Evolutionary conservation across 2,329 filamentous ascomycete genomes (phyloP).

Genomic region (Magnaporthiopsis poae): DNA sequence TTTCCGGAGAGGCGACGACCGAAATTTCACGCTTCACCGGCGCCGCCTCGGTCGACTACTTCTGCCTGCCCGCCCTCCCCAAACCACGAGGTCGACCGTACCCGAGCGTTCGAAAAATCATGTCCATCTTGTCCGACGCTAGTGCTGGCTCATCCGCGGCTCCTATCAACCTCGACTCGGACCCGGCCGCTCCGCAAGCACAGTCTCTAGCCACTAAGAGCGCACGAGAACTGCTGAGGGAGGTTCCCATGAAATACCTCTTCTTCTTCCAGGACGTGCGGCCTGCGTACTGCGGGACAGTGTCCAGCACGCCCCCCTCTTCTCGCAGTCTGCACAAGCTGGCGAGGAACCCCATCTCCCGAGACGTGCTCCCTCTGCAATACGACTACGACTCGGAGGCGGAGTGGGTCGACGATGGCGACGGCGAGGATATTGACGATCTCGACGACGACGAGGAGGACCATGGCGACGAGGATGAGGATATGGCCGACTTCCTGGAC

Average conservation of each 20-base stretch:
- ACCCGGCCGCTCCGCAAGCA: neutral
- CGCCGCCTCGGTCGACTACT: constrained; percentile 30
- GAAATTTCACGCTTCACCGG: constrained; percentile 26
- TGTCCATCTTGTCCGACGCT: constrained; percentile 28
- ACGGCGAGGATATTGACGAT: constrained; percentile 59
- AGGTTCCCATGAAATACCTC: constrained; percentile 54
- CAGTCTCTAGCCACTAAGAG: constrained; percentile 15
- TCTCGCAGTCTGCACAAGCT: constrained; percentile 40
- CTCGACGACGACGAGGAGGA: constrained; percentile 63
- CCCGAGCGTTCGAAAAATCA: constrained; percentile 50
- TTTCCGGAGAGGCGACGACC: constrained; percentile 37
- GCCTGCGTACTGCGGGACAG: constrained; percentile 63
- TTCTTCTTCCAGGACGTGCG: constrained; percentile 56
- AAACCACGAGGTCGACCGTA: constrained; percentile 36
- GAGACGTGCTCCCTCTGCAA: constrained; percentile 50
- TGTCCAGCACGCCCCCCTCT: constrained; percentile 46
- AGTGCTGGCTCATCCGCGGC: constrained; percentile 26
- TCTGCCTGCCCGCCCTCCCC: constrained; percentile 33
- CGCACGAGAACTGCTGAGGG: constrained; percentile 33
- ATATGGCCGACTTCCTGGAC: constrained; percentile 83
- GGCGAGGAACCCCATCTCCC: constrained; percentile 43
- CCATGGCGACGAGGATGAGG: constrained; percentile 62
- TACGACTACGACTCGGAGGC: constrained; percentile 83
- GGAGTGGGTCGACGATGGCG: constrained; percentile 71
- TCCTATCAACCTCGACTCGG: constrained; percentile 17